A percentile compares a stretch with the other conserved stretches of the same genome.
Evolutionary conservation across 768 basidiomycete species (phyloP).

Genomic region (Dacryopinax spathularia): DNA sequence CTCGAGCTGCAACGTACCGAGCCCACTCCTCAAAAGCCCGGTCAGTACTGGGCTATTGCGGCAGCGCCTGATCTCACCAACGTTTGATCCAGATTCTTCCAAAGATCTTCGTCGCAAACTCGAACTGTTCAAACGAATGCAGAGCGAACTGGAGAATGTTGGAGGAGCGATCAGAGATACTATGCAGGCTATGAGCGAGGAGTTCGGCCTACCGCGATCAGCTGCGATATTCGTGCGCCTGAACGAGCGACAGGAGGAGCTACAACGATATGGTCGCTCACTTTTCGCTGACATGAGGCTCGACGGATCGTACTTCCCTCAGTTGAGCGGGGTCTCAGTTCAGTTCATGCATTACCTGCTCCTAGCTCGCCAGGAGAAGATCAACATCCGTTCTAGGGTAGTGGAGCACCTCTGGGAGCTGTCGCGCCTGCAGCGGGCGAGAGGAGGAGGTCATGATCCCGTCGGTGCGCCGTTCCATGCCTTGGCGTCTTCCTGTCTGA

Average conservation of each 20-base stretch:
- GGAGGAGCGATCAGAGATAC: too few relatives aligned
- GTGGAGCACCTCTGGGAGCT: neutral
- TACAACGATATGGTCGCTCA: neutral
- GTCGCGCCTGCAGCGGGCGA: neutral
- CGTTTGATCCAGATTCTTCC: too few relatives aligned
- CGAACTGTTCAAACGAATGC: too few relatives aligned
- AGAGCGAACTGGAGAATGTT: too few relatives aligned
- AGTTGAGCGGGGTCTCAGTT: neutral
- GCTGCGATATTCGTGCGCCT: neutral
- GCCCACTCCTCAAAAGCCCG: too few relatives aligned
- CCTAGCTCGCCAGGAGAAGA: neutral
- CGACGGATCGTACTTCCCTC: neutral
- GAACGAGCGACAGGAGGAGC: neutral
- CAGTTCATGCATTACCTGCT: neutral
- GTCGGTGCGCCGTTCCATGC: neutral
- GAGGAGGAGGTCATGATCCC: neutral
- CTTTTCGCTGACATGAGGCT: neutral
- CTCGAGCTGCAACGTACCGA: too few relatives aligned
- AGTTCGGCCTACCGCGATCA: neutral
- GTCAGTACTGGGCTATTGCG: too few relatives aligned
- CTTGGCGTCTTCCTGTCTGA: too few relatives aligned
- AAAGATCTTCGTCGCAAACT: too few relatives aligned
- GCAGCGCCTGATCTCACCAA: too few relatives aligned
- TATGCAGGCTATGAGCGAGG: neutral
- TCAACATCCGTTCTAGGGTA: neutral